Percentiles rank a stretch among this genome's conserved stretches.
Evolutionary conservation across 2,329 filamentous ascomycete genomes (phyloP).

Genomic region (Uncinocarpus reesii): DNA sequence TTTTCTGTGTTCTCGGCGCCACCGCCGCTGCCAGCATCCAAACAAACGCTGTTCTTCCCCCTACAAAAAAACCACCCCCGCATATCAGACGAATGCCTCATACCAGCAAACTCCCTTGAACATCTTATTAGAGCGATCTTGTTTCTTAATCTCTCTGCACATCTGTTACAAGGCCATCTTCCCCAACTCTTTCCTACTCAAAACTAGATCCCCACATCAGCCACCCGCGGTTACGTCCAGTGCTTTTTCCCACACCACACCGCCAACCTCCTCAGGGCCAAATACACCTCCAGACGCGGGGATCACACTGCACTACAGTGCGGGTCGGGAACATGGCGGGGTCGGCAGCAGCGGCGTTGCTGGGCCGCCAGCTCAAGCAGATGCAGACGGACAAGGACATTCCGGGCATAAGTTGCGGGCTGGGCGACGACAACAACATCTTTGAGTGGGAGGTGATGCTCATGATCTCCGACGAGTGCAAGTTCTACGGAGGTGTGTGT

Average conservation of each 20-base stretch:
- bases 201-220: too few species aligned
- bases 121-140: too few species aligned
- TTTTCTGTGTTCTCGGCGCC: constrained; percentile 1
- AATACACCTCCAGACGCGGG: too few species aligned
- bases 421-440: constrained; percentile 67
- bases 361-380: constrained; percentile 79
- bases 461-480: constrained; percentile 92
- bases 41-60: not conserved
- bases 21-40: not conserved
- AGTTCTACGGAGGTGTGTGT: constrained; percentile 77
- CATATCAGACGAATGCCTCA: not conserved
- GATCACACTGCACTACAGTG: too few species aligned
- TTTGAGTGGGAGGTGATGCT: constrained; percentile 99
- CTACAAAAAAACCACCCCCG: not conserved
- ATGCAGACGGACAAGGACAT: constrained; percentile 89
- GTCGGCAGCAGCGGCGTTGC: constrained; percentile 56
- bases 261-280: not conserved
- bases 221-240: too few species aligned
- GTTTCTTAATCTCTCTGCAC: not conserved
- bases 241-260: too few species aligned
- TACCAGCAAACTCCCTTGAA: too few species aligned
- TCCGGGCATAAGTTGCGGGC: constrained; percentile 83
- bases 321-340: constrained; percentile 12
- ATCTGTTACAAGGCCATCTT: not conserved
- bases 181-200: not conserved